phyloP scores from a whole-genome alignment of 1,139 yeast species.

The Geotrichum australiense region DNA sequence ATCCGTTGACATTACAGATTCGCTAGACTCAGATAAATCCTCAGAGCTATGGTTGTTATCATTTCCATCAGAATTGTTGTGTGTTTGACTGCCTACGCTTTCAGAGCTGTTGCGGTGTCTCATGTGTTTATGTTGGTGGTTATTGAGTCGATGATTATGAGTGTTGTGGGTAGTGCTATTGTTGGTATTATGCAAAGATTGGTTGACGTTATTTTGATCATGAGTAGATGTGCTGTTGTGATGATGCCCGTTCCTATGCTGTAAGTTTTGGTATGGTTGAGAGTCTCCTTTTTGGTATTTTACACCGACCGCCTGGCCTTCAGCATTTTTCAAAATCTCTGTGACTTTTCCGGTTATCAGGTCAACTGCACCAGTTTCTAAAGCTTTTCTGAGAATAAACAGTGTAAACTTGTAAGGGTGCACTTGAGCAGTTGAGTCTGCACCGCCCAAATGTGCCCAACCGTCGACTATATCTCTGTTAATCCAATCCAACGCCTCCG shows the following conservation, averaged over 20 bases:
- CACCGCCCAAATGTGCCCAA: conserved; percentile 79
- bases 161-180: background rate
- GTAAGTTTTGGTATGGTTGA: conserved; percentile 49
- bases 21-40: conserved; percentile 4
- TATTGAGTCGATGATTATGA: background rate
- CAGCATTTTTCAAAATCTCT: conserved; percentile 39
- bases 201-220: background rate
- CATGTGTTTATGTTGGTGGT: background rate
- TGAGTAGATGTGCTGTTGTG: conserved; percentile 22
- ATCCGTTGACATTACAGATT: background rate
- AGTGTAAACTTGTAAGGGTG: conserved; percentile 93
- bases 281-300: conserved; percentile 16
- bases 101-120: background rate
- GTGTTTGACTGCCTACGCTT: background rate
- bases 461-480: conserved; percentile 55
- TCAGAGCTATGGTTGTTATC: background rate
- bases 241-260: conserved; percentile 61
- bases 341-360: conserved; percentile 77
- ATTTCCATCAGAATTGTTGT: background rate
- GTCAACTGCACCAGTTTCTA: conserved; percentile 79
- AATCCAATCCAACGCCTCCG: conserved; percentile 78
- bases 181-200: background rate
- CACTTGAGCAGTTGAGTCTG: conserved; percentile 90
- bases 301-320: conserved; percentile 25
- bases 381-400: conserved; percentile 68